These are phyloP conservation scores for Candida sanyaensis DNA, from an alignment of 1,139 yeast species.

Conservation along the genomic window DNA sequence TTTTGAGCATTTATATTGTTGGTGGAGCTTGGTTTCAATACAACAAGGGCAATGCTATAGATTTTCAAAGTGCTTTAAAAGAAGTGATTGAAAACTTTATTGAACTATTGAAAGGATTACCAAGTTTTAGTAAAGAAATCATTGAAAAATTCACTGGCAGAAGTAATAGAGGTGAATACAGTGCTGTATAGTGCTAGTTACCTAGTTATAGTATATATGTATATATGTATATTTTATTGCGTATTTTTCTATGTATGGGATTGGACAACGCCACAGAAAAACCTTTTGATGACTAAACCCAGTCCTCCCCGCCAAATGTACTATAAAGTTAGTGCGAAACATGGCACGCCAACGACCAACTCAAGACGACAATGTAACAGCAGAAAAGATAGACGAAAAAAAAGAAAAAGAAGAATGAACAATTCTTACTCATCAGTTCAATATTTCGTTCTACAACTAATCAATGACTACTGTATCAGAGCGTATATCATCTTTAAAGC, in stretches of 20 bases:
- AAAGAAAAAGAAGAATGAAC: not conserved
- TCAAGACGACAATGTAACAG: too few species aligned
- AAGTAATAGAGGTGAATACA: conserved; percentile 40
- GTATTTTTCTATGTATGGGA: too few species aligned
- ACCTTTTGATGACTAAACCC: too few species aligned
- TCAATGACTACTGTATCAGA: conserved; percentile 32
- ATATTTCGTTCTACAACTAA: not conserved
- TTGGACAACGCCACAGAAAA: too few species aligned
- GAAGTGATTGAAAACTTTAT: conserved; percentile 75
- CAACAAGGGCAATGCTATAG: conserved; percentile 53
- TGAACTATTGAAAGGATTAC: conserved; percentile 62
- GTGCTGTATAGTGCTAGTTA: conserved; percentile 4
- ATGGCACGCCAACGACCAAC: too few species aligned
- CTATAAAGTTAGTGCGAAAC: too few species aligned
- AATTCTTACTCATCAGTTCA: not conserved
- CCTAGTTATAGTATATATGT: not conserved
- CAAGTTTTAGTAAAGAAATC: conserved; percentile 72
- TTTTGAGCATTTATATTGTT: conserved; percentile 69
- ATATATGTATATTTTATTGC: too few species aligned
- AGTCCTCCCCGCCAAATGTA: too few species aligned
- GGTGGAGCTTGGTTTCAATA: conserved; percentile 81
- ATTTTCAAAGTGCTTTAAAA: conserved; percentile 53
- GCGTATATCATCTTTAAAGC: conserved; percentile 49
- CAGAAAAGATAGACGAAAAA: too few species aligned
- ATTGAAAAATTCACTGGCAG: conserved; percentile 70